Evolutionary conservation across 345 rosid species (phyloP), one percentile per base, ranked within the genome.

Genomic region (Linum usitatissimum): DNA sequence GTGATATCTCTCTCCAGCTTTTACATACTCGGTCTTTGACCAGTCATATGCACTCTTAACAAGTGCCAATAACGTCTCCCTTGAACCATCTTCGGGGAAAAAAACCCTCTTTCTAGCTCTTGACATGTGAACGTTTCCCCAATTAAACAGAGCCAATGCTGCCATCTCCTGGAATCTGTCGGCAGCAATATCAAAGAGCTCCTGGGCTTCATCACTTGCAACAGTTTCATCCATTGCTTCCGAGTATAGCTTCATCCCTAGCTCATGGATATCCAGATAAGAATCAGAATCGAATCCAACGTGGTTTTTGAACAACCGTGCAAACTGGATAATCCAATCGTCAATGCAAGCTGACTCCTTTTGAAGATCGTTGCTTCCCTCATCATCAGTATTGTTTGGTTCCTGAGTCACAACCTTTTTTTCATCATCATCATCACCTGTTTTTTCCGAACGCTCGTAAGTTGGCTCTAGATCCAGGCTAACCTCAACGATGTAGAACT

Each of bases 141-240:
- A 94, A 48, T 90, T 94, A 67, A 94, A 86, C 78, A 87, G 71
- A 57, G 97, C 99, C 60, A 94, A 65, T 60, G 99, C 96, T 9
- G 84, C 83, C 99, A 94, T 94, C 80, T 90, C 99, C 73, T 94
- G 99, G 81, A 94, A 94, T 77, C 86, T 84, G 61, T 84, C 91
- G 18, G 90, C 85, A 17, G 96, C 91, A 55, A 88, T 80, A 62
- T 86, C 86, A 71, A 90, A 86, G 69, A 94, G 84, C 36, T 81
- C 85, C 66, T 94, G 97, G 0, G 96, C 88, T 57, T 94, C 97
- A 62, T 86, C 96, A 59, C 86, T 77, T 3, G 96, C 82, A 18
- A 88, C 85, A 60, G 90, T 57, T 68, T 90, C 97, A 67, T 88
- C 96, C 92, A 94, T 90, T 51, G 96, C 99, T 76, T 88, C 96